Evolutionary conservation across 129 eudicot genomes (phyloP).

Genomic region (Smallanthus sonchifolius): DNA sequence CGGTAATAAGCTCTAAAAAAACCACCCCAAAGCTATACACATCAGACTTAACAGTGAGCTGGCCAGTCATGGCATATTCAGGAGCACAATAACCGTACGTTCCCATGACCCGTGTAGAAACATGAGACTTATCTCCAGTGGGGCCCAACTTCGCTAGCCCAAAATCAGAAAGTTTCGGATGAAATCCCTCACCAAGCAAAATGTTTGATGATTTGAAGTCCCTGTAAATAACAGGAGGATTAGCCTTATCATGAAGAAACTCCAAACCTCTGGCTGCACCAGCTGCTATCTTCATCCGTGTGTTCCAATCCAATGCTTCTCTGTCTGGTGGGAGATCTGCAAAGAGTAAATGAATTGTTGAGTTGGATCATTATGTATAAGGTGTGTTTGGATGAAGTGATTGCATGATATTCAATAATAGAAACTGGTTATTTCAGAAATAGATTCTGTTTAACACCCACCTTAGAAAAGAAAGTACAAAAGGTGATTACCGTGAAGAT

Average conservation of each 20-base stretch:
- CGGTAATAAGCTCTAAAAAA: slow-evolving; percentile 90
- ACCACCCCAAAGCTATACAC: slow-evolving; percentile 97
- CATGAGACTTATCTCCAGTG: slow-evolving; percentile 96
- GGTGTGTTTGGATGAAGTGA: neutral
- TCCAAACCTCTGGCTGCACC: slow-evolving; percentile 96
- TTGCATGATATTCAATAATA: neutral
- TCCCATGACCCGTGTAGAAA: slow-evolving; percentile 96
- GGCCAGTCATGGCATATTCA: slow-evolving; percentile 99
- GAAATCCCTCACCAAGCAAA: slow-evolving; percentile 70
- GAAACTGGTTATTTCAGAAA: neutral
- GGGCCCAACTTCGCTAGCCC: slow-evolving; percentile 98
- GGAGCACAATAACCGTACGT: slow-evolving; percentile 99
- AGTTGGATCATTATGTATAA: neutral
- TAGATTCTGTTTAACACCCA: neutral
- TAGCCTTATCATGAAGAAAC: slow-evolving; percentile 94
- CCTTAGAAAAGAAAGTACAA: neutral
- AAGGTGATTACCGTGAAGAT: slow-evolving; percentile 68
- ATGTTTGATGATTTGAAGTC: slow-evolving; percentile 96
- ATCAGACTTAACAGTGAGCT: slow-evolving; percentile 87
- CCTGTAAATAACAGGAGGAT: slow-evolving; percentile 93
- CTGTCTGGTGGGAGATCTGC: slow-evolving; percentile 84
- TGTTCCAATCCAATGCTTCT: slow-evolving; percentile 92
- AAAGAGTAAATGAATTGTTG: neutral
- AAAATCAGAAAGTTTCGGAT: slow-evolving; percentile 90
- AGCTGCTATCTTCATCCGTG: slow-evolving; percentile 89